Conservation (phyloP, 805 yeast genomes). For the Lachancea sp. region DNA sequence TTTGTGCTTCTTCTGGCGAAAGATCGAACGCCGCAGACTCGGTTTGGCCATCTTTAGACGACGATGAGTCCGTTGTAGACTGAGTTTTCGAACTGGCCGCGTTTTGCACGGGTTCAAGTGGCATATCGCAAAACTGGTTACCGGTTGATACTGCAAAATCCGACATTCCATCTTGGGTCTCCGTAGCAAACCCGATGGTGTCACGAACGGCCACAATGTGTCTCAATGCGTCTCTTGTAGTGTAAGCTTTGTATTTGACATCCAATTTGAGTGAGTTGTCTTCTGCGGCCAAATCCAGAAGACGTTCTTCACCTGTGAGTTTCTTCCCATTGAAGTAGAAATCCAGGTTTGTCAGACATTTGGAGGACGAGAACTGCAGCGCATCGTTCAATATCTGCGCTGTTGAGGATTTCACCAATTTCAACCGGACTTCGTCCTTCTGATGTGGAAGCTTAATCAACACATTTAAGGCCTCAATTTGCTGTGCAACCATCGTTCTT, state of each 20-base stretch:
- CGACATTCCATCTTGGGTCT: conserved; percentile 28
- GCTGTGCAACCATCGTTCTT: not conserved
- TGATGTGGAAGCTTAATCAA: conserved; percentile 18
- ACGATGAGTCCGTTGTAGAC: too few relatives aligned
- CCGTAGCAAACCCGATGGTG: conserved; percentile 30
- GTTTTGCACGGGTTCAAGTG: conserved; percentile 19
- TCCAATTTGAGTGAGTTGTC: conserved; percentile 12
- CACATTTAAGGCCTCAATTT: conserved; percentile 13
- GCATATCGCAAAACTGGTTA: conserved; percentile 24
- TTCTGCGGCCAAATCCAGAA: conserved; percentile 15
- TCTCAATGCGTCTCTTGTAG: conserved; percentile 26
- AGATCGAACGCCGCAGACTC: conserved; percentile 18
- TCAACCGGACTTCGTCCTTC: conserved; percentile 15
- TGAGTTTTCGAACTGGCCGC: conserved; percentile 10
- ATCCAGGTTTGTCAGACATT: conserved; percentile 25
- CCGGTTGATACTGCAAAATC: conserved; percentile 31
- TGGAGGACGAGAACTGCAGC: conserved; percentile 24
- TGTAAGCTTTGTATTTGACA: conserved; percentile 26
- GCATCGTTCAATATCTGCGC: conserved; percentile 24
- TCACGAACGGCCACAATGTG: conserved; percentile 30
- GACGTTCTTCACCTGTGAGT: conserved; percentile 17
- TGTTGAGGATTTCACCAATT: conserved; percentile 23
- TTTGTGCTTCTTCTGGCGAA: conserved; percentile 28
- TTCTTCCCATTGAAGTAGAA: conserved; percentile 16
- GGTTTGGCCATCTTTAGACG: conserved; percentile 10